Conservation (phyloP, 2,329 filamentous ascomycete species). For the Alternaria tenuissima region DNA sequence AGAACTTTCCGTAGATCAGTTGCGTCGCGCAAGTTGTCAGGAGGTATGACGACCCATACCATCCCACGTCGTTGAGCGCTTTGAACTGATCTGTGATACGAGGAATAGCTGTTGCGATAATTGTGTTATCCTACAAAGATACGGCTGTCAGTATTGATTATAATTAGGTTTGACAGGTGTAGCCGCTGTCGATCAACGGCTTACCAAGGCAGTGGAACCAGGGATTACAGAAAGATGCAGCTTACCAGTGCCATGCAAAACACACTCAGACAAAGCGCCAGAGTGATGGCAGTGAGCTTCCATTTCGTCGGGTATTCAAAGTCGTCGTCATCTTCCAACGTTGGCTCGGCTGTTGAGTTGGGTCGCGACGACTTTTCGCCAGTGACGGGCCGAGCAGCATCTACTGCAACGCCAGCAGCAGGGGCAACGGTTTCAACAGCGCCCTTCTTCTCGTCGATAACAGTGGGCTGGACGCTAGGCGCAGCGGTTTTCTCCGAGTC, state of each 20-base stretch:
- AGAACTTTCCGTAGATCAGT: constrained; percentile 54
- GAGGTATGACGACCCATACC: constrained; percentile 56
- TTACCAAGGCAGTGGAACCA: constrained; percentile 4
- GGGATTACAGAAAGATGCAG: neutral
- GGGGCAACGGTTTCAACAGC: constrained; percentile 32
- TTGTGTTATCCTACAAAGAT: constrained; percentile 54
- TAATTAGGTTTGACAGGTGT: neutral
- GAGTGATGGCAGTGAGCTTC: constrained; percentile 44
- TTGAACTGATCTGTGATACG: constrained; percentile 59
- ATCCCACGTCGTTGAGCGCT: constrained; percentile 56
- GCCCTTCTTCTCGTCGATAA: constrained; percentile 39
- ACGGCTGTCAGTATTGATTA: neutral
- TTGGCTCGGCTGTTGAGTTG: constrained; percentile 26
- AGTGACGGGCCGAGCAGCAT: constrained; percentile 22
- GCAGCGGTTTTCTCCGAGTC: constrained; percentile 46
- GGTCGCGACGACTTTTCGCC: constrained; percentile 24
- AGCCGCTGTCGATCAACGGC: constrained; percentile 8
- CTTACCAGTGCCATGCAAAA: constrained; percentile 51
- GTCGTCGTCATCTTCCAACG: constrained; percentile 36
- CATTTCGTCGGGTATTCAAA: constrained; percentile 49
- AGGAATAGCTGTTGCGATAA: constrained; percentile 59
- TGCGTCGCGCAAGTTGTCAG: constrained; percentile 54
- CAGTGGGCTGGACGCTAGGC: constrained; percentile 33
- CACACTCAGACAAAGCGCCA: constrained; percentile 48
- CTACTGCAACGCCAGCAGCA: constrained; percentile 30